phyloP scores from a whole-genome alignment of 2,329 filamentous ascomycete species.

The Cladophialophora psammophila region DNA sequence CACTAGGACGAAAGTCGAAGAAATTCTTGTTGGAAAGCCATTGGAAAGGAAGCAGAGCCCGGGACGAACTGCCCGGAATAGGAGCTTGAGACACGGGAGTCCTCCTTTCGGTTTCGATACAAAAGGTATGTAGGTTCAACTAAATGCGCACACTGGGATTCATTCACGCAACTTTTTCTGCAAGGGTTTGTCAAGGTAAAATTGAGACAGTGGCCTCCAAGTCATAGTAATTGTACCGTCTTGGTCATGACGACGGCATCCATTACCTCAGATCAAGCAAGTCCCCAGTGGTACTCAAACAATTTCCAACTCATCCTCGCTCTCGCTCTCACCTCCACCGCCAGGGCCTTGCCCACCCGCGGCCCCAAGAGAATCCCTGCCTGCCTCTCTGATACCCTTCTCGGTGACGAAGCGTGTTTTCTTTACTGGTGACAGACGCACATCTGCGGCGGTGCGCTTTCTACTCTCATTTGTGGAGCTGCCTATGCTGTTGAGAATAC shows the following conservation, averaged over 20 bases:
- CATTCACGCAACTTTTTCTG: background rate
- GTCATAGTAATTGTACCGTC: background rate
- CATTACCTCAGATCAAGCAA: conserved; percentile 1
- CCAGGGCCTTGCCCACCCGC: conserved; percentile 49
- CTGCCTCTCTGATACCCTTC: conserved; percentile 78
- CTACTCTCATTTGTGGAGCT: conserved; percentile 22
- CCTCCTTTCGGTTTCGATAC: background rate
- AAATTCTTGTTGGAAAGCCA: background rate
- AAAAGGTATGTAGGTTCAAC: background rate
- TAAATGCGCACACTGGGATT: background rate
- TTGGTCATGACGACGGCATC: background rate
- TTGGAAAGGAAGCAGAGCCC: background rate
- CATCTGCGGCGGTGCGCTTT: conserved; percentile 48
- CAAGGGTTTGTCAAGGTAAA: too few species aligned
- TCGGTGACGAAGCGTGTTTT: conserved; percentile 77
- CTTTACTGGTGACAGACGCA: conserved; percentile 51
- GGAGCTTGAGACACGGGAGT: background rate
- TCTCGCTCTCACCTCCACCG: conserved; percentile 57
- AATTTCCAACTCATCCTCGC: conserved; percentile 52
- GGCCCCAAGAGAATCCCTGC: conserved; percentile 71
- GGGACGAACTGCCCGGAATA: background rate
- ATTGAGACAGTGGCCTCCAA: background rate
- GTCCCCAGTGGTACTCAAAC: conserved; percentile 4
- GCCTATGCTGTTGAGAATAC: conserved; percentile 18
- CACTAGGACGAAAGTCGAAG: background rate